A percentile compares a stretch with the other conserved stretches of the same genome.
Conservation (phyloP, 352 stramenopile genomes). For the Pythium monospermum region DNA sequence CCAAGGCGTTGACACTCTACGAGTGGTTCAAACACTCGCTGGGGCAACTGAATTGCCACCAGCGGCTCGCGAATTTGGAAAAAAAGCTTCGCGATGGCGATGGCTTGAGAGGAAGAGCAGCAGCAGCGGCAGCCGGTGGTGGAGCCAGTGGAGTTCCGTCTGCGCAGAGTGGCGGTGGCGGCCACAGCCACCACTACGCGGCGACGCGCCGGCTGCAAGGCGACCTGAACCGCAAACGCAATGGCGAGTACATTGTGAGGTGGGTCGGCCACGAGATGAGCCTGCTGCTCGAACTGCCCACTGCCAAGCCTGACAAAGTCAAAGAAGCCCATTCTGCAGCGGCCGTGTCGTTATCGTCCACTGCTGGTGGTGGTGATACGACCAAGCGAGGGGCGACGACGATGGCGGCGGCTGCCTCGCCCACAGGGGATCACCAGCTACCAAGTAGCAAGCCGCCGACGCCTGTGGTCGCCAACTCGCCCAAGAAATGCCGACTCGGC, state of each 20-base stretch:
- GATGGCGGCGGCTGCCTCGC: not conserved
- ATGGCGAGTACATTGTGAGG: conserved; percentile 74
- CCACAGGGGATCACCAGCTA: conserved; percentile 9
- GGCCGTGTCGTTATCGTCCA: not conserved
- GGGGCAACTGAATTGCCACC: conserved; percentile 75
- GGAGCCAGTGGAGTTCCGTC: too few relatives aligned
- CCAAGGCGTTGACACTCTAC: conserved; percentile 71
- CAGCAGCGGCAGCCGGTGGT: conserved; percentile 27
- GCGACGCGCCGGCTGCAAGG: conserved; percentile 65
- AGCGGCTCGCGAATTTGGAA: conserved; percentile 76
- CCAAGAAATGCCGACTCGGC: conserved; percentile 49
- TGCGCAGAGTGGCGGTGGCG: too few relatives aligned
- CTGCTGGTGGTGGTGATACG: not conserved
- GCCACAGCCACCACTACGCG: conserved; percentile 77
- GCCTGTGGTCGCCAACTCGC: conserved; percentile 37
- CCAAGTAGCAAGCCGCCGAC: conserved; percentile 12
- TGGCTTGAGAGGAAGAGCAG: conserved; percentile 46
- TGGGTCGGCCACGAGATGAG: conserved; percentile 83
- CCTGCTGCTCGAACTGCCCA: conserved; percentile 62
- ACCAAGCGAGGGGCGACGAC: not conserved
- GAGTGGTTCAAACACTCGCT: conserved; percentile 82
- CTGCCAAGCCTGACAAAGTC: conserved; percentile 34
- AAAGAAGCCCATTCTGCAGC: conserved; percentile 36
- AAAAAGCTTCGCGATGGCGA: conserved; percentile 78
- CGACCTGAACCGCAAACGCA: conserved; percentile 78